Evolutionary conservation across 805 yeast genomes (phyloP).

Genomic region (Maudiozyma barnettii): DNA sequence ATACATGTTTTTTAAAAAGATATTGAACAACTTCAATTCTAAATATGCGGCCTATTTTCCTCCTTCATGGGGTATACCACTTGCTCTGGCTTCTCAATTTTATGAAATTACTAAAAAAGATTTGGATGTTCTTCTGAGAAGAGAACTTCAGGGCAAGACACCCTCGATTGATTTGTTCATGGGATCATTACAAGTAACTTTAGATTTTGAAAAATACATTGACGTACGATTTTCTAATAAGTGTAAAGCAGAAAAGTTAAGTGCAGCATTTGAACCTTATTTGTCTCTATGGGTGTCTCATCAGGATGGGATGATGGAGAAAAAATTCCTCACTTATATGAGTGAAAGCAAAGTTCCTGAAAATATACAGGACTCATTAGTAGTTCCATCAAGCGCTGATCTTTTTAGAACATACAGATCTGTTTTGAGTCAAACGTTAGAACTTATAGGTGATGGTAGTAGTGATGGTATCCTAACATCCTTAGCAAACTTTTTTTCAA

Average conservation of each 20-base stretch:
- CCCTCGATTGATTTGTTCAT: conserved; percentile 58
- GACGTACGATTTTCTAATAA: conserved; percentile 50
- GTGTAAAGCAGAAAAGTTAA: conserved; percentile 37
- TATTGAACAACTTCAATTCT: conserved; percentile 49
- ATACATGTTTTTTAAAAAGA: conserved; percentile 69
- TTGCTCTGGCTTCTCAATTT: conserved; percentile 50
- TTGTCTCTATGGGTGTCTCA: conserved; percentile 76
- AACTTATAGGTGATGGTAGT: conserved; percentile 32
- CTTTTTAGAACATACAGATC: conserved; percentile 71
- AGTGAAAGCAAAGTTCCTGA: conserved; percentile 47
- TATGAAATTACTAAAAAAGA: conserved; percentile 64
- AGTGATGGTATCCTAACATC: conserved; percentile 26
- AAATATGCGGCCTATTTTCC: conserved; percentile 54
- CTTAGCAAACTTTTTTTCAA: conserved; percentile 51
- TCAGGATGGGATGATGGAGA: conserved; percentile 58
- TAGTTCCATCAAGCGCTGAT: conserved; percentile 81
- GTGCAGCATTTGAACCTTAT: conserved; percentile 75
- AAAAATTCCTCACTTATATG: conserved; percentile 56
- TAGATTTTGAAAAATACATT: conserved; percentile 74
- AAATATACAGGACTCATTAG: conserved; percentile 46
- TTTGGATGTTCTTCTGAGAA: conserved; percentile 43
- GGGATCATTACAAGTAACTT: conserved; percentile 59
- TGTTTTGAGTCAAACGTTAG: conserved; percentile 58
- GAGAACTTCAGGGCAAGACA: conserved; percentile 30
- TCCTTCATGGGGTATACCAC: conserved; percentile 57